These are phyloP conservation scores for Cryphonectria nitschkei DNA, from an alignment of 2,329 filamentous ascomycete species.

Conservation along the genomic window DNA sequence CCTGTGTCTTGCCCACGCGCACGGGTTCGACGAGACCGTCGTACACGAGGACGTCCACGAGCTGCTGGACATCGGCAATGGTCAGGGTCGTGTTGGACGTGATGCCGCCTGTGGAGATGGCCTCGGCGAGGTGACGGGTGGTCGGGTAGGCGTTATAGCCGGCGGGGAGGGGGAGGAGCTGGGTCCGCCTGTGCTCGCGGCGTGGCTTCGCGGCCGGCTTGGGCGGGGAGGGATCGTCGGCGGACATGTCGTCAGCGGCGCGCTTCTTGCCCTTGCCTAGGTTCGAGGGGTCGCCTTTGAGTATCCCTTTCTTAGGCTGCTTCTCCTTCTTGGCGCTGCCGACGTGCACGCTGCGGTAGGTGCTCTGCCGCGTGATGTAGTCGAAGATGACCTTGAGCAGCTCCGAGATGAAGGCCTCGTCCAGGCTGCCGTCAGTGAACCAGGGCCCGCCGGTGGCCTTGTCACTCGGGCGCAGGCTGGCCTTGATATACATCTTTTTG, in stretches of 20 bases:
- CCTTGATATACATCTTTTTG: conserved; percentile 96
- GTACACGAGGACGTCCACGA: conserved; percentile 86
- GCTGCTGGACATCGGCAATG: conserved; percentile 78
- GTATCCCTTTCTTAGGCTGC: conserved; percentile 59
- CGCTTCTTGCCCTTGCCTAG: conserved; percentile 54
- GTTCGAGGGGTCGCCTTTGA: conserved; percentile 48
- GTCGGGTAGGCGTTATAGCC: conserved; percentile 82
- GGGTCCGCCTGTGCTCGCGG: conserved; percentile 38
- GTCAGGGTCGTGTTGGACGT: conserved; percentile 72
- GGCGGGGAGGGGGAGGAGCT: conserved; percentile 59
- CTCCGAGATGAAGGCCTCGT: conserved; percentile 83
- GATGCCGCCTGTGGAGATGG: conserved; percentile 70
- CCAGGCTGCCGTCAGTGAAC: conserved; percentile 90
- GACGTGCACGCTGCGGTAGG: conserved; percentile 56
- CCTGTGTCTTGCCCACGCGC: conserved; percentile 51
- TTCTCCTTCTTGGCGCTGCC: conserved; percentile 40
- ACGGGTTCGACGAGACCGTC: conserved; percentile 80
- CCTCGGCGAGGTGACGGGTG: conserved; percentile 73
- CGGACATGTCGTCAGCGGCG: conserved; percentile 50
- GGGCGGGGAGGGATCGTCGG: conserved; percentile 39
- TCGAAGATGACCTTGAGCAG: conserved; percentile 75
- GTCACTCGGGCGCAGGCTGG: conserved; percentile 80
- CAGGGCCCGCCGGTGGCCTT: conserved; percentile 92
- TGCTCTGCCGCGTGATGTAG: conserved; percentile 72
- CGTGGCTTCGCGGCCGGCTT: conserved; percentile 24